A percentile compares a stretch with the other conserved stretches of the same genome.
phyloP scores from a whole-genome alignment of 345 rosid species.

The Excoecaria agallocha region DNA sequence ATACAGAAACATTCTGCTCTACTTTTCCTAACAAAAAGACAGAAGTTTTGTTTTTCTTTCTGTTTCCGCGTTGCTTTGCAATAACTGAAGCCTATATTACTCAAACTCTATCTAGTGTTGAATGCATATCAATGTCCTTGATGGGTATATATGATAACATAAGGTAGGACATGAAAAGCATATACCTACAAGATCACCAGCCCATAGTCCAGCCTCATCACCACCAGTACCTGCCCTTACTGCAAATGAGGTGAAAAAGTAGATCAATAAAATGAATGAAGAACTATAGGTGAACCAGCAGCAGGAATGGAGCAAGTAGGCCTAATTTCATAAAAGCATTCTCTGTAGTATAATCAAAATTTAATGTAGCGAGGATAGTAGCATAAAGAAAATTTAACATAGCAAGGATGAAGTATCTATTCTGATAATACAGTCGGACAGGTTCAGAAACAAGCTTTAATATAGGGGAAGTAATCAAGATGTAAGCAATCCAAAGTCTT shows the following conservation, averaged over 20 bases:
- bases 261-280: slow-evolving; percentile 12
- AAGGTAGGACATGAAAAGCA: slow-evolving; percentile 49
- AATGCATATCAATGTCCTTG: background rate
- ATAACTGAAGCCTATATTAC: background rate
- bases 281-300: background rate
- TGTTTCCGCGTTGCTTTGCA: background rate
- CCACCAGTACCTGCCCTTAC: slow-evolving; percentile 99
- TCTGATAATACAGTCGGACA: background rate
- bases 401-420: background rate
- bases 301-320: slow-evolving; percentile 11
- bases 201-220: slow-evolving; percentile 99
- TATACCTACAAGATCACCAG: slow-evolving; percentile 99
- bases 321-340: background rate
- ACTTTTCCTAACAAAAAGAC: background rate
- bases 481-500: background rate
- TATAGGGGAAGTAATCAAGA: background rate
- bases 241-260: slow-evolving; percentile 33
- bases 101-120: background rate
- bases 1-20: slow-evolving; percentile 1
- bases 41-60: slow-evolving; percentile 11
- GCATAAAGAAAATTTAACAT: background rate
- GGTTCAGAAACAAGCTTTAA: background rate
- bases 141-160: background rate
- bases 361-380: background rate
- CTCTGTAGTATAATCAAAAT: background rate